A percentile compares a stretch with the other conserved stretches of the same genome.
Conservation (phyloP, 306 rosid species). For the Castanea sativa region DNA sequence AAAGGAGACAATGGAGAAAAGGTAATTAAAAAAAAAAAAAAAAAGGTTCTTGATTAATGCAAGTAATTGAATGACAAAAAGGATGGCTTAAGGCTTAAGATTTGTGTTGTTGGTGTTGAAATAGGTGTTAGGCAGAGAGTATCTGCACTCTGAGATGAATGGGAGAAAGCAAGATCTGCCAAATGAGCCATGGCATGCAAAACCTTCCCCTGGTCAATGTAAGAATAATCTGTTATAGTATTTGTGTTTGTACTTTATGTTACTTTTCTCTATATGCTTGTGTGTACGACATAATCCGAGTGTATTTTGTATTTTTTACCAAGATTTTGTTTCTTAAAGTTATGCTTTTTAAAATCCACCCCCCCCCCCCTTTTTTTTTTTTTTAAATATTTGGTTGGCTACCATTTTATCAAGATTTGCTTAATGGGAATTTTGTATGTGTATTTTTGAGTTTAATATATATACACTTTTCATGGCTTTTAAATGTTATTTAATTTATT, state of each 20-base stretch:
- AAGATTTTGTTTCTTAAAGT: neutral
- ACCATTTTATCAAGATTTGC: neutral
- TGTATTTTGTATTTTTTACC: neutral
- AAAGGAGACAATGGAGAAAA: neutral
- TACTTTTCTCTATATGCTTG: neutral
- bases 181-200: constrained; percentile 39
- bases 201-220: constrained; percentile 39
- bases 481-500: neutral
- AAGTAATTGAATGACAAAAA: neutral
- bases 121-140: constrained; percentile 67
- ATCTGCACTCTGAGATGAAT: constrained; percentile 42
- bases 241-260: neutral
- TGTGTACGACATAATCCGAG: neutral
- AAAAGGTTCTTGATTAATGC: neutral
- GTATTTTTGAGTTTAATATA: no score
- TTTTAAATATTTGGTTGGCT: neutral
- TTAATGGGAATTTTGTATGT: neutral
- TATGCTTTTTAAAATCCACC: neutral
- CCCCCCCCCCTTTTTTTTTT: neutral
- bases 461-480: no score
- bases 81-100: constrained; percentile 16
- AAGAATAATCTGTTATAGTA: constrained; percentile 1
- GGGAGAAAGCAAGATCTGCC: constrained; percentile 32
- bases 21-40: no score
- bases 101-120: constrained; percentile 13